These are phyloP conservation scores for Lizonia empirigonia DNA, from an alignment of 2,329 filamentous ascomycete species.

Conservation along the genomic window DNA sequence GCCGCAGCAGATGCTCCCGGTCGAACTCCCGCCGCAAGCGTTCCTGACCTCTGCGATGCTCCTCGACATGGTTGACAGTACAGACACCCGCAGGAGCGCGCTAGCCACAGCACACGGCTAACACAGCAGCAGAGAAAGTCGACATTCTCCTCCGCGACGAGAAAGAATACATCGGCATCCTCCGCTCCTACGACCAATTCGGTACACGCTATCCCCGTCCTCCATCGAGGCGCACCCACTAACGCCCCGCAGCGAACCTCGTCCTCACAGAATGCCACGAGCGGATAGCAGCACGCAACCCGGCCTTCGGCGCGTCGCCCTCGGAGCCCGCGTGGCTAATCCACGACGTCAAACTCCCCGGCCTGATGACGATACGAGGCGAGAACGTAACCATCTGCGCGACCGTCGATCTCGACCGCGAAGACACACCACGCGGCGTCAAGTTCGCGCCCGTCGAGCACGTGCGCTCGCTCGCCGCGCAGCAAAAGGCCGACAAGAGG, in stretches of 20 bases:
- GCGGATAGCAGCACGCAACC: slow-evolving; percentile 73
- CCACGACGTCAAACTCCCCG: slow-evolving; percentile 81
- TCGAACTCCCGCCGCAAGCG: slow-evolving; percentile 82
- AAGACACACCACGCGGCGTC: slow-evolving; percentile 83
- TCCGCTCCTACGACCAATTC: slow-evolving; percentile 97
- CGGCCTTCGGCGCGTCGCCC: slow-evolving; percentile 31
- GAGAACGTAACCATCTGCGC: slow-evolving; percentile 97
- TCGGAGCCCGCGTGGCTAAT: slow-evolving; percentile 61
- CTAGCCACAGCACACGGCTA: slow-evolving; percentile 13
- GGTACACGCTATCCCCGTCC: slow-evolving; percentile 60
- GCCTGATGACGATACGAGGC: slow-evolving; percentile 88
- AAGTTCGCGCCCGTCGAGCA: slow-evolving; percentile 68
- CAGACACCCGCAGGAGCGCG: slow-evolving; percentile 16
- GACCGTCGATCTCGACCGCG: slow-evolving; percentile 95
- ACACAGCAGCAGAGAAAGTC: slow-evolving; percentile 76
- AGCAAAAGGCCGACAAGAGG: slow-evolving; percentile 78
- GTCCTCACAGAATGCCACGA: slow-evolving; percentile 93
- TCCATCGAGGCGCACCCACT: slow-evolving; percentile 1
- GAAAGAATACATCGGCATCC: slow-evolving; percentile 87
- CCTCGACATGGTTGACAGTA: slow-evolving; percentile 95
- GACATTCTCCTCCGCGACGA: slow-evolving; percentile 91
- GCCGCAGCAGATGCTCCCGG: slow-evolving; percentile 36
- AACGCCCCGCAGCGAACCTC: slow-evolving; percentile 73
- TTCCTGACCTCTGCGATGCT: slow-evolving; percentile 97
- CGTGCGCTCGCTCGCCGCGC: slow-evolving; percentile 72